These are phyloP conservation scores for Carex myosuroides DNA, from an alignment of 176 grass and related monocot species.

Conservation along the genomic window DNA sequence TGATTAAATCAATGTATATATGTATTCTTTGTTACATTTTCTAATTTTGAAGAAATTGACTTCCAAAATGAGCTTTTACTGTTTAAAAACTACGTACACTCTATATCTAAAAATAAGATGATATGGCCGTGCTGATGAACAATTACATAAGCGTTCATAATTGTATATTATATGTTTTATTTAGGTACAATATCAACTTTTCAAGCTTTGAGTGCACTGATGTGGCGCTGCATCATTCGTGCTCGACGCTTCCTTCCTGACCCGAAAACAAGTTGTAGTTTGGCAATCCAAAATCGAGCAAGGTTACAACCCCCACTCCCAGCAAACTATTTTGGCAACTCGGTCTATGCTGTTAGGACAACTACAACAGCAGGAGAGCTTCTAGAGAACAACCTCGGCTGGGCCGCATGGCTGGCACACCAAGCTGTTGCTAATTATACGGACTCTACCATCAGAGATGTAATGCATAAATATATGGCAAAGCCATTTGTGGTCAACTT, in stretches of 20 bases:
- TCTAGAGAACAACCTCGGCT: constrained; percentile 19
- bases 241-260: constrained; percentile 17
- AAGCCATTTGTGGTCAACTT: neutral
- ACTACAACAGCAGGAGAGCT: constrained; percentile 25
- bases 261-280: neutral
- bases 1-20: neutral
- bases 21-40: neutral
- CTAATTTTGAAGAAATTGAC: too few relatives aligned
- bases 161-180: neutral
- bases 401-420: constrained; percentile 33
- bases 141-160: too few relatives aligned
- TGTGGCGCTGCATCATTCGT: constrained; percentile 23
- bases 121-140: too few relatives aligned
- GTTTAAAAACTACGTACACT: too few relatives aligned
- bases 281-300: neutral
- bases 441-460: constrained; percentile 1
- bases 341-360: neutral
- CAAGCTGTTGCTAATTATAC: constrained; percentile 26
- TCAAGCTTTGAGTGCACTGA: constrained; percentile 27
- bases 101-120: too few relatives aligned
- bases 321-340: constrained; percentile 23
- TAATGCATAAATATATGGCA: neutral
- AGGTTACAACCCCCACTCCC: constrained; percentile 25
- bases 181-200: constrained; percentile 31
- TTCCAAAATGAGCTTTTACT: neutral